Base-by-base conservation (phyloP, 495 filamentous ascomycete species). In the Penicillium atrosanguineum region DNA sequence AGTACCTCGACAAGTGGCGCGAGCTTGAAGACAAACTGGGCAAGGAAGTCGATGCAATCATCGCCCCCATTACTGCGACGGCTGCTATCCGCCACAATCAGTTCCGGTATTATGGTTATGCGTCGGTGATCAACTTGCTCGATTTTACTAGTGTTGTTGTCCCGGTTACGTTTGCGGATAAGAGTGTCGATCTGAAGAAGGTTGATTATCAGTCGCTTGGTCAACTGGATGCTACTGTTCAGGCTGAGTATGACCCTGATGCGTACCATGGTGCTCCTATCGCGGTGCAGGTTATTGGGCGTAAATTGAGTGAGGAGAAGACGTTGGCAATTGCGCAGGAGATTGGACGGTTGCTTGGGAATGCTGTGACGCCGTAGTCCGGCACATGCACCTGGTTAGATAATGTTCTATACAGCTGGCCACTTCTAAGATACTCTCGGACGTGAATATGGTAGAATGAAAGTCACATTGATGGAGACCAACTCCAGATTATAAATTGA, bases 51-150 rank as follows among this genome's bases (percentile, higher is more conserved):
- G 65, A 69, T 37, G 81, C 79, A 0, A 67, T 84, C 25, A 76
- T 84, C 39, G 76, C 75, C 52, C 81, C 80, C 0, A 73, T 79
- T n/a, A 74, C 75, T 8, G 72, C 79, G 1, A 63, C 67, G 0
- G 69, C 73, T 0, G 72, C 70, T 2, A 53, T 65, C 18, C 56
- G 64, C 14, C 68, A 67, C 45, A 56, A 71, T 21, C 61, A 70
- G 49, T 70, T 65, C 56, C 50, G 54, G 26, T 71, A 72, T 46
- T 66, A 60, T 28, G 71, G 69, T 9, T 78, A 79, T 18, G 65
- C 75, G 0, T 57, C 63, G 34, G 63, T 55, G 7, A 61, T 74
- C 36, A 80, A 79, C 44, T 44, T 79, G 19, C 53, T 80, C 38
- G 71, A 80, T 46, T 78, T 70, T 28, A 77, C 64, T 20, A 64